phyloP scores from a whole-genome alignment of 495 filamentous ascomycete species.

The Aspergillus egyptiacus region DNA sequence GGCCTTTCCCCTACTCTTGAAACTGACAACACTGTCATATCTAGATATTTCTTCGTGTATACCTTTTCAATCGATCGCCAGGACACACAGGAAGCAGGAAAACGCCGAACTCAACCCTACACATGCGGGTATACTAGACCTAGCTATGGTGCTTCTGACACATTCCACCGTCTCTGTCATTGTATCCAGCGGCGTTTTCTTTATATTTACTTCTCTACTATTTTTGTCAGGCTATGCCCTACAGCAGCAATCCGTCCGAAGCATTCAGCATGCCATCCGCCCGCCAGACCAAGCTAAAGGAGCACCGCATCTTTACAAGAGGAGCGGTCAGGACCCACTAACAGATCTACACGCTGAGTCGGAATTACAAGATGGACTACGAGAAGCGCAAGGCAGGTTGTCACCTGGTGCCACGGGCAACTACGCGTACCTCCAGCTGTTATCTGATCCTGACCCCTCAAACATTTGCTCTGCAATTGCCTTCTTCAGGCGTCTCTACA shows the following conservation, averaged over 20 bases:
- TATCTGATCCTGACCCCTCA: slow-evolving; percentile 40
- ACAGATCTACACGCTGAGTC: slow-evolving; percentile 5
- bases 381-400: not conserved
- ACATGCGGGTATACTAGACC: slow-evolving; percentile 2
- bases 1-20: not conserved
- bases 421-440: slow-evolving; percentile 42
- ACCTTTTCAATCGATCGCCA: not conserved
- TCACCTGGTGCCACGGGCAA: slow-evolving; percentile 21
- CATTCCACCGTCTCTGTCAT: slow-evolving; percentile 42
- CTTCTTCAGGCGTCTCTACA: slow-evolving; percentile 39
- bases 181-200: slow-evolving; percentile 42
- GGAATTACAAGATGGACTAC: not conserved
- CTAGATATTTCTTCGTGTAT: not conserved
- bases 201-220: slow-evolving; percentile 57
- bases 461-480: slow-evolving; percentile 43
- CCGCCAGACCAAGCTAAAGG: slow-evolving; percentile 27
- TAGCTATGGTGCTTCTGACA: slow-evolving; percentile 41
- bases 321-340: slow-evolving; percentile 8
- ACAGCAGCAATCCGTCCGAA: slow-evolving; percentile 62
- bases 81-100: not conserved
- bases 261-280: slow-evolving; percentile 54
- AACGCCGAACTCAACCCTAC: not conserved
- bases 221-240: slow-evolving; percentile 68
- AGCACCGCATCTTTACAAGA: slow-evolving; percentile 23
- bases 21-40: not conserved